A percentile compares a stretch with the other conserved stretches of the same genome.
Evolutionary conservation across 1,139 yeast species (phyloP).

Genomic region (Candida buenavistaensis): DNA sequence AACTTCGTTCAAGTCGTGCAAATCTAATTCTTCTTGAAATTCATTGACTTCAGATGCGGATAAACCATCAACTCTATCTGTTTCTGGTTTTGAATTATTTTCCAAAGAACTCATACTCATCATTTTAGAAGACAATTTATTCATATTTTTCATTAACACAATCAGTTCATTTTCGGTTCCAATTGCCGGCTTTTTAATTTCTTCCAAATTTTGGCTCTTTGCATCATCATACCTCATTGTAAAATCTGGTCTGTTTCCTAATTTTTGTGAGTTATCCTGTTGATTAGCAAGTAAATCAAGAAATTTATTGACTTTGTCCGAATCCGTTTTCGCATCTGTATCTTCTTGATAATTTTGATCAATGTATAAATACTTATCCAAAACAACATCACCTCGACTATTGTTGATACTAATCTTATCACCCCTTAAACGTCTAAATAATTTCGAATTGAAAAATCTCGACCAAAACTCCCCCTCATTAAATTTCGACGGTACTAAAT

Average conservation of each 20-base stretch:
- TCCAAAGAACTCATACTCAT: slow-evolving; percentile 45
- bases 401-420: slow-evolving; percentile 67
- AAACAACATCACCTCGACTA: slow-evolving; percentile 78
- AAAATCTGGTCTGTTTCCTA: slow-evolving; percentile 83
- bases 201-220: slow-evolving; percentile 17
- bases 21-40: slow-evolving; percentile 51
- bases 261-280: slow-evolving; percentile 73
- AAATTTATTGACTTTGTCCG: slow-evolving; percentile 45
- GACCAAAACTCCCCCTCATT: slow-evolving; percentile 96
- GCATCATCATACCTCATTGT: slow-evolving; percentile 78
- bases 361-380: slow-evolving; percentile 77
- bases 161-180: slow-evolving; percentile 54
- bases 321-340: slow-evolving; percentile 12
- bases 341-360: slow-evolving; percentile 38
- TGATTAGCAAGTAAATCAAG: slow-evolving; percentile 80
- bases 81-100: slow-evolving; percentile 11
- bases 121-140: slow-evolving; percentile 81
- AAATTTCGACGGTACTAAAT: slow-evolving; percentile 78
- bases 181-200: slow-evolving; percentile 2
- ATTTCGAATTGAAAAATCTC: slow-evolving; percentile 86
- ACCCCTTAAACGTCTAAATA: slow-evolving; percentile 86
- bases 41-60: slow-evolving; percentile 33
- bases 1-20: slow-evolving; percentile 60
- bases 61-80: slow-evolving; percentile 18
- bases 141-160: slow-evolving; percentile 83